Conservation (phyloP, 2,329 filamentous ascomycete genomes). For the Fusarium lateritium region DNA sequence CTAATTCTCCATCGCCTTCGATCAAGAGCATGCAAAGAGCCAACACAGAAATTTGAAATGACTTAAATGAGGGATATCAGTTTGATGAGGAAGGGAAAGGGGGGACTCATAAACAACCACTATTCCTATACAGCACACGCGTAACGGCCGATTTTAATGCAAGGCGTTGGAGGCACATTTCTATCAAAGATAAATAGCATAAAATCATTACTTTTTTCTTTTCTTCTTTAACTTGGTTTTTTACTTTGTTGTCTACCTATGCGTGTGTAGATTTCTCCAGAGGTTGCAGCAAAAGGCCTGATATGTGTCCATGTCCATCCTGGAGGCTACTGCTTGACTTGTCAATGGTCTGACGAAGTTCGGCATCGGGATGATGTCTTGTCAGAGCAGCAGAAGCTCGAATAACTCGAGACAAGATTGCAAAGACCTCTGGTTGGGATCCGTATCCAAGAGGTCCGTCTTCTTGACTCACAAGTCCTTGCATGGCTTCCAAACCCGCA, state of each 20-base stretch:
- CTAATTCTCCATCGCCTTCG: conserved; percentile 58
- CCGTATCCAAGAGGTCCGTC: conserved; percentile 83
- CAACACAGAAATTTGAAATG: conserved; percentile 18
- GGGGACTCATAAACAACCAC: conserved; percentile 2
- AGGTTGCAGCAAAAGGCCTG: conserved; percentile 48
- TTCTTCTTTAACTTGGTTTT: conserved; percentile 11
- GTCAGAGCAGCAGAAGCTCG: conserved; percentile 56
- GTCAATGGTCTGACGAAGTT: conserved; percentile 28
- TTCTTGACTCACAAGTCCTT: conserved; percentile 50
- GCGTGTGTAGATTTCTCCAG: conserved; percentile 18
- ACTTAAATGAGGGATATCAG: not conserved
- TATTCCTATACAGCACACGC: conserved; percentile 20
- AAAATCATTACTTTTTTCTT: conserved; percentile 27
- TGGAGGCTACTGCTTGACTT: conserved; percentile 15
- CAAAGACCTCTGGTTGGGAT: conserved; percentile 77
- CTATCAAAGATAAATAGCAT: conserved; percentile 18
- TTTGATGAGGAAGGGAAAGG: not conserved
- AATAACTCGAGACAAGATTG: conserved; percentile 67
- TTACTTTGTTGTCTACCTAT: conserved; percentile 4
- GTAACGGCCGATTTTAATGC: conserved; percentile 32
- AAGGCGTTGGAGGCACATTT: conserved; percentile 40
- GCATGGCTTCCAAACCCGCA: conserved; percentile 64
- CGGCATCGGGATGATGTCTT: conserved; percentile 31
- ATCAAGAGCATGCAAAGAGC: conserved; percentile 36
- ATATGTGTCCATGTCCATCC: conserved; percentile 44